phyloP scores from a whole-genome alignment of 305 asterid genomes.

The Fraxinus dipetala region DNA sequence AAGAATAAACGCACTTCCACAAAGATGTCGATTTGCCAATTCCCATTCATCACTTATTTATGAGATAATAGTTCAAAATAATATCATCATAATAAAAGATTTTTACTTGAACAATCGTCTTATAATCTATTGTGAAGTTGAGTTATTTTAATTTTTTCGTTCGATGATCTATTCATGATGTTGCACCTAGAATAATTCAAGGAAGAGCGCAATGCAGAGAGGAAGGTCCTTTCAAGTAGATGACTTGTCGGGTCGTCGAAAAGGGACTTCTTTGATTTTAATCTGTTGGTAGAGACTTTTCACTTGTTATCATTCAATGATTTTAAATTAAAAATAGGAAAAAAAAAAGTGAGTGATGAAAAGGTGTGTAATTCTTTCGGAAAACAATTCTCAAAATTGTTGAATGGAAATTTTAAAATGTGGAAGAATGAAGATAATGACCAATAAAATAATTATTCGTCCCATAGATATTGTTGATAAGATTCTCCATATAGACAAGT shows the following conservation, averaged over 20 bases:
- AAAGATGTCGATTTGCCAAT: neutral
- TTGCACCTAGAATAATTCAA: neutral
- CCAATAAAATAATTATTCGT: neutral
- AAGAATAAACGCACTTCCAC: slow-evolving; percentile 11
- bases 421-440: neutral
- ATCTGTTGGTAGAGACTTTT: no score
- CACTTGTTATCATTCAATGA: neutral
- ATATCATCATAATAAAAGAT: no score
- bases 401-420: neutral
- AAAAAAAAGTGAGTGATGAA: neutral
- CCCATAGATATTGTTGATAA: neutral
- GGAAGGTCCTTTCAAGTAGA: neutral
- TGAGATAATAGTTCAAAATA: neutral
- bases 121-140: neutral
- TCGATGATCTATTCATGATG: neutral
- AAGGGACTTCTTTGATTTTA: no score
- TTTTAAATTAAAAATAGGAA: no score
- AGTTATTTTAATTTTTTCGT: no score
- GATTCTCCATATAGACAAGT: neutral
- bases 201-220: neutral
- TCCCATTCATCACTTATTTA: neutral
- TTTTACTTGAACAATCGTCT: neutral
- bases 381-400: neutral
- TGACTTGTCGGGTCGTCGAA: neutral
- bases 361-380: neutral